Evolutionary conservation across 805 yeast genomes (phyloP).

Genomic region (Brettanomyces bruxellensis): DNA sequence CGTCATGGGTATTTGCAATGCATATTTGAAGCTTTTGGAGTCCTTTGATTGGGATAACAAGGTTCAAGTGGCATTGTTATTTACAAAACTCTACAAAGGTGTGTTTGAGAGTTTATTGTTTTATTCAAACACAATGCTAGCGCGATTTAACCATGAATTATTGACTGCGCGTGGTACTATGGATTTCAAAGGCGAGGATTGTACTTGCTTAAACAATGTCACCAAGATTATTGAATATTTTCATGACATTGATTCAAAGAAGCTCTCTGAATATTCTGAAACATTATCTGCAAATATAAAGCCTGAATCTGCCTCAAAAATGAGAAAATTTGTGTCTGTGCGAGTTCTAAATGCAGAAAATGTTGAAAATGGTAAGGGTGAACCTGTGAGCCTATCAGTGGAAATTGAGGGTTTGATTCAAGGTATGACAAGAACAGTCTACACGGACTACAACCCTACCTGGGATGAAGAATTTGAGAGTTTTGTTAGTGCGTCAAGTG

Average conservation of each 20-base stretch:
- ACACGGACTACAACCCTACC: conserved; percentile 56
- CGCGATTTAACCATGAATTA: conserved; percentile 10
- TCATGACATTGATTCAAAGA: conserved; percentile 4
- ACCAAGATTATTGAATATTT: conserved; percentile 12
- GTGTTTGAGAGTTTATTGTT: conserved; percentile 51
- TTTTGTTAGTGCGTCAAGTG: conserved; percentile 7
- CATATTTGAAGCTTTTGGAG: conserved; percentile 41
- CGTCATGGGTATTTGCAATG: conserved; percentile 19
- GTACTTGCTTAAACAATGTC: conserved; percentile 23
- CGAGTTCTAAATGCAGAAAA: conserved; percentile 21
- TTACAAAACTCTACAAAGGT: conserved; percentile 51
- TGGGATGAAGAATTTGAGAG: conserved; percentile 85
- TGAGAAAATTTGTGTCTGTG: conserved; percentile 15
- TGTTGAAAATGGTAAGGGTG: conserved; percentile 23
- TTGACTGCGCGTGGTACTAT: conserved; percentile 9
- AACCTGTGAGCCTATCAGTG: conserved; percentile 19
- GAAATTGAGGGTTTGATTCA: conserved; percentile 14
- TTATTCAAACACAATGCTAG: conserved; percentile 33
- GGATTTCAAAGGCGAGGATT: conserved; percentile 13
- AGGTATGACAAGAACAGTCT: conserved; percentile 53
- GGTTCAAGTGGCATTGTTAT: conserved; percentile 51
- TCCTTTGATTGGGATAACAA: conserved; percentile 59
- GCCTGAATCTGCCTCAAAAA: background rate
- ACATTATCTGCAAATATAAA: conserved; percentile 4
- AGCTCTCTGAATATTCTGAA: conserved; percentile 9